Conservation (phyloP, 139 green algal genomes). For the Deuterostichococcus epilithicus region DNA sequence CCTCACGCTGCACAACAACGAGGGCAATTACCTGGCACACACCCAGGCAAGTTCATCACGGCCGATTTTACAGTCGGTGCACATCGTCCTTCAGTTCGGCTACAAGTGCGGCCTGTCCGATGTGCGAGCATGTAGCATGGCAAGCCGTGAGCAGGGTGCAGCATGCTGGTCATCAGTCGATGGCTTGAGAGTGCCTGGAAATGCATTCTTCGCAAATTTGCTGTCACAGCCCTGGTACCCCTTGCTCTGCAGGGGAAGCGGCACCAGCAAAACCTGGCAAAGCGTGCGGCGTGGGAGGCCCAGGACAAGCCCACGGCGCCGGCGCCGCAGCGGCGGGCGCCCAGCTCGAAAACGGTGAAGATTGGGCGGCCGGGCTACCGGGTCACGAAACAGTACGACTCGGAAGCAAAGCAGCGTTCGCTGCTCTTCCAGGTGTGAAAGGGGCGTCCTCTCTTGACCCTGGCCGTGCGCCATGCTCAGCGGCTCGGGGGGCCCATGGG, state of each 20-base stretch:
- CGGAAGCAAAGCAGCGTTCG: slow-evolving; percentile 62
- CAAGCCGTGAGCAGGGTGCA: no score
- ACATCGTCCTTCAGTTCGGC: no score
- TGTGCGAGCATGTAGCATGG: no score
- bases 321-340: slow-evolving; percentile 53
- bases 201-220: no score
- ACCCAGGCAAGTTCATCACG: slow-evolving; percentile 67
- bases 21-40: slow-evolving; percentile 99
- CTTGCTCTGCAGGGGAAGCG: slow-evolving; percentile 75
- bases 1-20: slow-evolving; percentile 97
- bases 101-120: no score
- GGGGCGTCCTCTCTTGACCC: no score
- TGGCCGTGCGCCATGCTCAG: no score
- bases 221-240: no score
- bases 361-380: slow-evolving; percentile 96
- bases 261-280: slow-evolving; percentile 98
- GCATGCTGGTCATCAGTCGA: no score
- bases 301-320: slow-evolving; percentile 76
- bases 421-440: slow-evolving; percentile 92
- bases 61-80: neutral
- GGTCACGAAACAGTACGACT: slow-evolving; percentile 97
- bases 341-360: slow-evolving; percentile 83
- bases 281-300: slow-evolving; percentile 91
- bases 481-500: no score
- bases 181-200: no score